Evolutionary conservation across 805 yeast genomes (phyloP), one percentile per base, ranked within the genome.

Genomic region (Candida berthetii): DNA sequence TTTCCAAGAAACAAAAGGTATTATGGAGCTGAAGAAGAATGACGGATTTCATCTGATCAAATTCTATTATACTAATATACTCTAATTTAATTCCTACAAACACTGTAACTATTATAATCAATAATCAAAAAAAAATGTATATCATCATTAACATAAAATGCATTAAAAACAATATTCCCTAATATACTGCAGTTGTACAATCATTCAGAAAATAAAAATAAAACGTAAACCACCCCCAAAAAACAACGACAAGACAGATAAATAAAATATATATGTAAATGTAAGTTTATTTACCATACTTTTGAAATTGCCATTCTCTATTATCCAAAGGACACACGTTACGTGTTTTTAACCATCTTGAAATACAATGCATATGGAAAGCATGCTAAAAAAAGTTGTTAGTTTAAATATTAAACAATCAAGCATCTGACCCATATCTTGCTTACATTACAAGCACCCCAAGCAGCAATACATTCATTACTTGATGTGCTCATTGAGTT

Each of bases 301-400:
- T 84, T 50, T 76, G 80, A 48, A 69, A 69, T 43, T 71, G 74
- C 98, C 99, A 91, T 42, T 86, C 95, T 54, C 85, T 81, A 64
- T 85, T 90, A 66, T 91, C 98, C 60, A 93, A 72, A 1, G 99
- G 99, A 72, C 99, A 93, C 18, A 89, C 96, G 47, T 90, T 87
- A 66, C 99, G 82, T 14, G 96, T 86, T 62, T 84, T 84, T 51
- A 91, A 77, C 99, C 99, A 93, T 53, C 96, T 78, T 38, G 88
- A 80, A 51, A 93, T 93, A 65, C 99, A 93, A 66, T 93, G 99
- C 65, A 89, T 71, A 60, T 93, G 99, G 76, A 93, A 93, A n/a
- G 96, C 96, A 61, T 93, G 99, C 55, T 53, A 32, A 16, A 31
- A 19, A 10, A 11, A 17, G 22, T 8, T 16, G 41, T 40, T 35